Base-by-base conservation (phyloP, 257 asterid species). In the Nicotiana knightiana region DNA sequence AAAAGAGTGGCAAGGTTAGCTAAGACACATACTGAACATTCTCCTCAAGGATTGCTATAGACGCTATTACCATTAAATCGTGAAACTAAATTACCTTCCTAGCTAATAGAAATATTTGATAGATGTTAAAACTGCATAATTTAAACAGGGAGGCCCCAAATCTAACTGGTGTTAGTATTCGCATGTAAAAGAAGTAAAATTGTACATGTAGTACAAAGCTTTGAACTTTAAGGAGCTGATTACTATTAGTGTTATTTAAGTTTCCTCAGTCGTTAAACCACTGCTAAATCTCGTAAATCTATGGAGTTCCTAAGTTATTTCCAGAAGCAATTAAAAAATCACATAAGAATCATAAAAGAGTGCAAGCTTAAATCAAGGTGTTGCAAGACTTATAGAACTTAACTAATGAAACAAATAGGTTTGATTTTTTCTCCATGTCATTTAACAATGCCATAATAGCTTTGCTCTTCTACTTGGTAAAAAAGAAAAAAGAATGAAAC, bases 1-100 rank as follows among this genome's bases (percentile, higher is more conserved):
- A 85, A 18, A 65, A 51, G 58, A 46, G 46, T 59, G 71, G 78
- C 59, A 43, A 71, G 15, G 79, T 71, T 46, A 43, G 79, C 13
- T 24, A 24, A 46, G 26, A n/a, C 63, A 6, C 15, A 51, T 48
- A 48, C 61, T 73, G 43, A 51, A 73, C 37, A 13, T 46, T 71
- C 58, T 43, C 77, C 18, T n/a, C 58, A 21, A 21, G 35, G 58
- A 46, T 46, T 46, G 10, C 5, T 24, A 43, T 21, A 24, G 43
- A 51, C 16, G 48, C 63, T 73, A 7, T 8, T 26, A 26, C 28
- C 28, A 26, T n/a, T 73, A 48, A 26, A 73, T 48, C 79, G 13
- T 48, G 62, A 48, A 73, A 73, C 9, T 51, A 62, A 73, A 73
- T 48, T 26, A 73, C 15, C 24, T 26, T 73, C 24, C 37, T 6